Evolutionary conservation across 768 basidiomycete genomes (phyloP).

Genomic region (Mycena capillaripes): DNA sequence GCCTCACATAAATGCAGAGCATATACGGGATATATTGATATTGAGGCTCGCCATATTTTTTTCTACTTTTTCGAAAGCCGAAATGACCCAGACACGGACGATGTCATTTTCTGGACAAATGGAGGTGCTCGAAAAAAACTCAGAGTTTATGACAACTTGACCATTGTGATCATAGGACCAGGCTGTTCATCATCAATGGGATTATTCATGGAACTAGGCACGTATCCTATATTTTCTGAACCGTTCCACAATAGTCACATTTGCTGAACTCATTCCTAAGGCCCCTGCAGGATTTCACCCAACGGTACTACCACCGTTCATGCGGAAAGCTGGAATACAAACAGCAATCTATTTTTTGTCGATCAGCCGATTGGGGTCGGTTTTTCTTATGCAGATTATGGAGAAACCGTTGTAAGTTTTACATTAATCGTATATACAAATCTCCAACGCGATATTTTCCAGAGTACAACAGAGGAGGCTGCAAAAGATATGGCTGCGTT

Average conservation of each 20-base stretch:
- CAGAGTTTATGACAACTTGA: no score
- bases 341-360: conserved; percentile 74
- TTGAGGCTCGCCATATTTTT: conserved; percentile 72
- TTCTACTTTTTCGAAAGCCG: conserved; percentile 87
- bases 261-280: conserved; percentile 44
- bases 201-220: conserved; percentile 80
- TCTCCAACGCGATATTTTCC: background rate
- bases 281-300: conserved; percentile 76
- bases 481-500: conserved; percentile 76
- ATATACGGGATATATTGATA: conserved; percentile 79
- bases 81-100: conserved; percentile 68
- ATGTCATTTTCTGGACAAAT: conserved; percentile 71
- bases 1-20: conserved; percentile 48
- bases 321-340: conserved; percentile 77
- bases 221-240: background rate
- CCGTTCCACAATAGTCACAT: background rate
- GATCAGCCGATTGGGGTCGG: conserved; percentile 75
- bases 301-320: conserved; percentile 63
- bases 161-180: conserved; percentile 47
- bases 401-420: conserved; percentile 65
- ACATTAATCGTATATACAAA: background rate
- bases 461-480: conserved; percentile 5
- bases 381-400: conserved; percentile 75
- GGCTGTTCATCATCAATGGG: conserved; percentile 64
- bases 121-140: conserved; percentile 49